phyloP scores from a whole-genome alignment of 805 yeast genomes.

The Citeromyces matritensis region DNA sequence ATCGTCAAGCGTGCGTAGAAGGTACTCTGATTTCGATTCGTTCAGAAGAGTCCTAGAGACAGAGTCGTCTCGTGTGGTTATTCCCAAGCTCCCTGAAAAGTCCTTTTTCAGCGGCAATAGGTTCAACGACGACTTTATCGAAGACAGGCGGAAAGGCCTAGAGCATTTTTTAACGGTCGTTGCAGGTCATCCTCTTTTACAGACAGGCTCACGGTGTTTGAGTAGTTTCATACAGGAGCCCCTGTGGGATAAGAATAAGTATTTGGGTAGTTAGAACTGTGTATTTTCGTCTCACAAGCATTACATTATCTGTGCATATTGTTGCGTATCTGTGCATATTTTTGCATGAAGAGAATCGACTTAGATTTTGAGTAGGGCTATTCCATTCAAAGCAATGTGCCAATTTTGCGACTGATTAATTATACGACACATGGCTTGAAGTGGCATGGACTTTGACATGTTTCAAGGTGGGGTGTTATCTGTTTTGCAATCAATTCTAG shows the following conservation, averaged over 20 bases:
- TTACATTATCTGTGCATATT: no score
- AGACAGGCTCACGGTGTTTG: conserved; percentile 69
- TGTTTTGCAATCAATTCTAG: no score
- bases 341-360: no score
- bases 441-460: no score
- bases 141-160: conserved; percentile 68
- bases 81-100: conserved; percentile 89
- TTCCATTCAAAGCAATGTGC: no score
- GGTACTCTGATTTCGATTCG: conserved; percentile 82
- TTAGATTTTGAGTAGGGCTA: no score
- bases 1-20: conserved; percentile 55
- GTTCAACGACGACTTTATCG: conserved; percentile 73
- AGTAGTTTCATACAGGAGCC: conserved; percentile 83
- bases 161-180: conserved; percentile 66
- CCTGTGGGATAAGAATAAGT: conserved; percentile 40
- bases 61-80: conserved; percentile 66
- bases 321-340: no score
- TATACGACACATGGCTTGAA: no score
- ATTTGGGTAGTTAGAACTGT: conserved; percentile 3
- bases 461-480: no score
- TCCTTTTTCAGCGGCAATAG: conserved; percentile 40
- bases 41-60: conserved; percentile 60
- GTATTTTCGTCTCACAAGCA: no score
- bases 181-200: conserved; percentile 87
- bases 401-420: no score